Conservation (phyloP, 805 yeast species). For the Saturnispora saitoi region DNA sequence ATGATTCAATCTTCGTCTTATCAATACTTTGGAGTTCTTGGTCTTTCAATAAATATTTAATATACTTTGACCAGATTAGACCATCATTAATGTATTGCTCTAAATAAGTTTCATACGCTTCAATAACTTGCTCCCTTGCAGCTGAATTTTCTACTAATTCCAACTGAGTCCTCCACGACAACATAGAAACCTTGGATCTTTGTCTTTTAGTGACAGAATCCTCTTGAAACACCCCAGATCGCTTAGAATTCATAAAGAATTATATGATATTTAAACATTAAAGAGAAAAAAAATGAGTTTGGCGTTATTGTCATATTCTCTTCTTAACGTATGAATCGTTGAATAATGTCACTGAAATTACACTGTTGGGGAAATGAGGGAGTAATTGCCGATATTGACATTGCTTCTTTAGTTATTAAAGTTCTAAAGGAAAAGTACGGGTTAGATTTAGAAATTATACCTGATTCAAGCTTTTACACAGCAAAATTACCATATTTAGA, state of each 20-base stretch:
- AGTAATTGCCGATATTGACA: background rate
- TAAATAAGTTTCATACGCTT: slow-evolving; percentile 52
- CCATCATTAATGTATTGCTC: slow-evolving; percentile 59
- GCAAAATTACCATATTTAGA: slow-evolving; percentile 7
- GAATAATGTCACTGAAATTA: background rate
- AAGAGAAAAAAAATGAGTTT: slow-evolving; percentile 1
- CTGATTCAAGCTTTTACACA: slow-evolving; percentile 7
- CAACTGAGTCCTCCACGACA: slow-evolving; percentile 36
- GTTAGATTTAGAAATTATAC: slow-evolving; percentile 5
- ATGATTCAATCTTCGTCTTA: slow-evolving; percentile 50
- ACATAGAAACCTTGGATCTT: slow-evolving; percentile 41
- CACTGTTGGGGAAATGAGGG: slow-evolving; percentile 7
- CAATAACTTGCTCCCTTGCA: slow-evolving; percentile 37
- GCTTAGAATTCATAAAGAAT: slow-evolving; percentile 41
- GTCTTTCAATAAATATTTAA: slow-evolving; percentile 33
- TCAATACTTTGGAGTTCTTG: slow-evolving; percentile 54
- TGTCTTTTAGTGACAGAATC: slow-evolving; percentile 45
- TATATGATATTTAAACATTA: slow-evolving; percentile 33
- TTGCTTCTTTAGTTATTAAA: background rate
- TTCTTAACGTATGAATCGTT: background rate
- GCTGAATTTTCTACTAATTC: slow-evolving; percentile 38
- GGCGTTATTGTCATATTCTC: background rate
- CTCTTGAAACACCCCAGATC: background rate
- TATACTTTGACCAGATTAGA: slow-evolving; percentile 66
- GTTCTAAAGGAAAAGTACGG: background rate